Percentiles rank a stretch among this genome's conserved stretches.
Evolutionary conservation across 306 rosid species (phyloP).

Genomic region (Lithocarpus polystachyus): DNA sequence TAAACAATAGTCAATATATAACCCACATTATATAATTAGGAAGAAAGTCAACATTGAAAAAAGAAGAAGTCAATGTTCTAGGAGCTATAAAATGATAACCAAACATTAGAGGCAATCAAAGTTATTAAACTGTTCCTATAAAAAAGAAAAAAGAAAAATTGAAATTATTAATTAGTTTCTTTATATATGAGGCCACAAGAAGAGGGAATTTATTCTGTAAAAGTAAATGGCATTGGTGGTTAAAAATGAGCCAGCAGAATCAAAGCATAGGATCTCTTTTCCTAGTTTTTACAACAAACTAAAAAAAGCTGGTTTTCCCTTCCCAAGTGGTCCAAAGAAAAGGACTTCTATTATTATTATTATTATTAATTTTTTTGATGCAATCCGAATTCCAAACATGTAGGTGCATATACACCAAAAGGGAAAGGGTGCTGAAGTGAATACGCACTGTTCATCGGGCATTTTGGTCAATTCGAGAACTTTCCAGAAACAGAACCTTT

Average conservation of each 20-base stretch:
- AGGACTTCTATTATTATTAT: not conserved
- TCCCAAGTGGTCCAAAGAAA: constrained; percentile 37
- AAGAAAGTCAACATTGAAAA: too few species aligned
- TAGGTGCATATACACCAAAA: constrained; percentile 9
- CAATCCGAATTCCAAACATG: constrained; percentile 7
- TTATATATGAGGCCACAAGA: not conserved
- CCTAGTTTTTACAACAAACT: constrained; percentile 2
- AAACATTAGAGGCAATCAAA: too few species aligned
- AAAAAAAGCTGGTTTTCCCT: constrained; percentile 23
- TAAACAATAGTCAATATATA: too few species aligned
- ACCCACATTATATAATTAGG: too few species aligned
- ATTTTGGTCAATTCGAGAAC: constrained; percentile 39
- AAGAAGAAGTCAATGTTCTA: too few species aligned
- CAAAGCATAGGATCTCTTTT: constrained; percentile 7
- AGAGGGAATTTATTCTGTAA: not conserved
- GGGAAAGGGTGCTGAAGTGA: constrained; percentile 34
- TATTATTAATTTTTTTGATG: not conserved
- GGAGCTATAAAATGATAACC: too few species aligned
- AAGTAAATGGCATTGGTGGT: not conserved
- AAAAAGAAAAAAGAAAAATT: too few species aligned
- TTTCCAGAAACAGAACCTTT: constrained; percentile 34
- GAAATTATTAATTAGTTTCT: not conserved
- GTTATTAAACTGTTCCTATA: too few species aligned
- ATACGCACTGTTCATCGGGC: constrained; percentile 19
- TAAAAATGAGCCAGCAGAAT: not conserved